These are phyloP conservation scores for Venturia oleaginea DNA, from an alignment of 2,329 filamentous ascomycete genomes.

Conservation along the genomic window DNA sequence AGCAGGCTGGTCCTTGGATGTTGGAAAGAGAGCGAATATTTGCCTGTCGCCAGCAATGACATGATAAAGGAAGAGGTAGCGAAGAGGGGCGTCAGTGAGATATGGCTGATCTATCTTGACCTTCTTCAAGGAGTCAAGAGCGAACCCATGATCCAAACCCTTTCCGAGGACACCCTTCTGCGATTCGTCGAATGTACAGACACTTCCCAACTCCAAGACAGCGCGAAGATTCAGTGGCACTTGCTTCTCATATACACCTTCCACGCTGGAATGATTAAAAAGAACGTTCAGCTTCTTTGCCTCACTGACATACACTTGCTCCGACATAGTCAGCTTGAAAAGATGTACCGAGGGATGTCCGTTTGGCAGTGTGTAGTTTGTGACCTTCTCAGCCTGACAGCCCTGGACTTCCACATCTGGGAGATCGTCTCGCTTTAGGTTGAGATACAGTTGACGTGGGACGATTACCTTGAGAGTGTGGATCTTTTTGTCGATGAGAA, in stretches of 20 bases:
- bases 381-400: conserved; percentile 85
- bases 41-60: conserved; percentile 84
- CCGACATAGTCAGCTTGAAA: conserved; percentile 85
- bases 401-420: conserved; percentile 81
- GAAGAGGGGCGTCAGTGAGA: conserved; percentile 62
- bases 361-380: conserved; percentile 86
- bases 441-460: conserved; percentile 81
- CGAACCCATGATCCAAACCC: conserved; percentile 88
- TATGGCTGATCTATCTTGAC: conserved; percentile 63
- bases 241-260: conserved; percentile 94
- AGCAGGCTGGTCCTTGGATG: conserved; percentile 53
- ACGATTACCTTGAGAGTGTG: conserved; percentile 84
- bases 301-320: conserved; percentile 79
- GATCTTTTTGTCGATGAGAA: conserved; percentile 88
- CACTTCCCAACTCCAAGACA: conserved; percentile 78
- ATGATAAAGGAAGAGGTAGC: conserved; percentile 89
- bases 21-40: conserved; percentile 89
- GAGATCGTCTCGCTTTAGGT: conserved; percentile 77
- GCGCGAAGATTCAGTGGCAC: conserved; percentile 80
- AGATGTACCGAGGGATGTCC: conserved; percentile 89
- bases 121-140: conserved; percentile 65
- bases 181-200: conserved; percentile 86
- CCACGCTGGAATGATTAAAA: conserved; percentile 87
- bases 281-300: conserved; percentile 71
- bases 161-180: conserved; percentile 87